Evolutionary conservation across 768 basidiomycete species (phyloP), one percentile per base, ranked within the genome.

Genomic region (Kwoniella pini): DNA sequence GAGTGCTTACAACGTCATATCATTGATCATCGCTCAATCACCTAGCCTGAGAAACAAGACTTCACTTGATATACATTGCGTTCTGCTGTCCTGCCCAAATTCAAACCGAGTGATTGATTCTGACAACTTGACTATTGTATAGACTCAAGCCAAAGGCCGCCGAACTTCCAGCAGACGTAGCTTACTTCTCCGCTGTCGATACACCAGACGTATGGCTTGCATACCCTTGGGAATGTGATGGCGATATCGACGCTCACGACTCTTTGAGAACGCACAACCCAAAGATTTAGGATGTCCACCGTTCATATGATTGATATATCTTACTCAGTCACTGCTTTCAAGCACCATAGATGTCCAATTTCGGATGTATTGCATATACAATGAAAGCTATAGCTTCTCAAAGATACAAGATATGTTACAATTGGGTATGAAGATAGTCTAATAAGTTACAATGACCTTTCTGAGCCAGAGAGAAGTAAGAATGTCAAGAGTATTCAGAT

Each of bases 111-210:
- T 15, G 15, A 9, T 36, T 36, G 9, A 9, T 36, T 36, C 15
- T 19, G 7, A 44, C 19, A 10, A 6, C 19, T 17, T 9, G 7
- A 26, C 22, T 43, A 26, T 13, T 48, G 26, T 15, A 46, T 42
- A 98, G 97, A 81, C 82, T 86, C 62, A 97, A 97, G 80, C 81
- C 82, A 30, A 99, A 99, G 81, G 75, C 86, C 33, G 93, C 86
- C 26, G 79, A 85, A 44, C 80, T 99, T 36, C 89, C 92, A 2
- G 68, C 81, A 1, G 84, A 85, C 60, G 73, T 73, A 60, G 83
- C 85, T 42, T 98, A 96, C 80, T 97, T 86, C 68, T 82, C 86
- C 21, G 92, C 93, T 19, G 85, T 83, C 39, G 89, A 94, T 60
- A 79, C 80, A 19, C 77, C 77, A 22, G 78, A 79, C 54, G 62